Percentiles rank a stretch among this genome's conserved stretches.
Evolutionary conservation across 2,329 filamentous ascomycete species (phyloP).

Genomic region (Cladosporium halotolerans): DNA sequence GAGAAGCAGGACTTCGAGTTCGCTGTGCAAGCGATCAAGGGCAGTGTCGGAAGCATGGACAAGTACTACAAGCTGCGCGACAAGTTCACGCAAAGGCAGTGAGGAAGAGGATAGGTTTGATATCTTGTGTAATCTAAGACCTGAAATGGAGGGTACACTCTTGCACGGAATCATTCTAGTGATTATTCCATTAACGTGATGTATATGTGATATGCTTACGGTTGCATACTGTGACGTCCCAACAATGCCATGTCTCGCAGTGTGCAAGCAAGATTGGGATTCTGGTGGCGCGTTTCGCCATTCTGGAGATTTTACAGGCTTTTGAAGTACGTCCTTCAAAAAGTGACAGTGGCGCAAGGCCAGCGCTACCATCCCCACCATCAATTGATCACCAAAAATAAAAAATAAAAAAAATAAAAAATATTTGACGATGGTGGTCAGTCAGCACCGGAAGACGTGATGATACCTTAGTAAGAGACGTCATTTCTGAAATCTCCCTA

Average conservation of each 20-base stretch:
- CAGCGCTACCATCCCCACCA: neutral
- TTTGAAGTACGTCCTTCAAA: no score
- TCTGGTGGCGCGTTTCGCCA: no score
- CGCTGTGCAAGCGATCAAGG: slow-evolving; percentile 38
- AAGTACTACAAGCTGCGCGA: slow-evolving; percentile 50
- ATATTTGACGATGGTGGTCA: slow-evolving; percentile 1
- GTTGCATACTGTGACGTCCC: no score
- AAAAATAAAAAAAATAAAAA: neutral
- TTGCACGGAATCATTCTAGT: no score
- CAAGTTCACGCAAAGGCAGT: slow-evolving; percentile 4
- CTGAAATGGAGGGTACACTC: no score
- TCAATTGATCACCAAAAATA: neutral
- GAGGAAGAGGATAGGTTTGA: neutral
- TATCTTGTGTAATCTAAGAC: neutral
- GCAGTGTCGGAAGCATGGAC: slow-evolving; percentile 51
- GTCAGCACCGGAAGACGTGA: slow-evolving; percentile 8
- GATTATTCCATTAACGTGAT: no score
- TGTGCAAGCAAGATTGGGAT: no score
- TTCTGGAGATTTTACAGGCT: no score
- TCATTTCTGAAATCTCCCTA: slow-evolving; percentile 5
- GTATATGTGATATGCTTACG: no score
- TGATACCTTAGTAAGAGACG: neutral
- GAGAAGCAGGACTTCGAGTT: slow-evolving; percentile 42
- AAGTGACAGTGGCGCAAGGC: no score
- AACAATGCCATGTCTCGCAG: neutral